Evolutionary conservation across 106 monocot species (phyloP).

Genomic region (Apostasia shenzhenica): DNA sequence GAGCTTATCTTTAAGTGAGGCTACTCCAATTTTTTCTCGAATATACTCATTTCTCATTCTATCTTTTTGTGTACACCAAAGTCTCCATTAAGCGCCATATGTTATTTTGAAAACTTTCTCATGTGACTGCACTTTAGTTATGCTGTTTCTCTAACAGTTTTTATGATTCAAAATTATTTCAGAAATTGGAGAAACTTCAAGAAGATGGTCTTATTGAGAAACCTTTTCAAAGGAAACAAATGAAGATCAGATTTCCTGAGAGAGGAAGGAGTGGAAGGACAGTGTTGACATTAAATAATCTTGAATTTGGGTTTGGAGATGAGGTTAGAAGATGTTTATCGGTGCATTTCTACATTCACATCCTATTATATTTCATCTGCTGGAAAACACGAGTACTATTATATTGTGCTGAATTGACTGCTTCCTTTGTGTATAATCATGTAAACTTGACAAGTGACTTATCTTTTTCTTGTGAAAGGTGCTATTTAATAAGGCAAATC

Average conservation of each 20-base stretch:
- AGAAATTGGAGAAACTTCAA: constrained; percentile 94
- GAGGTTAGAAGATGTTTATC: constrained; percentile 36
- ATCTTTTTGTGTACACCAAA: too few relatives aligned
- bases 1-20: too few relatives aligned
- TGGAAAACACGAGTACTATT: too few relatives aligned
- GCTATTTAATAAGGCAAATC: constrained; percentile 74
- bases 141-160: background rate
- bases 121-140: too few relatives aligned
- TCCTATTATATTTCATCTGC: too few relatives aligned
- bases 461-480: constrained; percentile 21
- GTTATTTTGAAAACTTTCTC: too few relatives aligned
- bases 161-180: constrained; percentile 12
- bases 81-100: too few relatives aligned
- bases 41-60: too few relatives aligned
- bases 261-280: constrained; percentile 86
- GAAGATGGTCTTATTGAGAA: constrained; percentile 86
- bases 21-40: too few relatives aligned
- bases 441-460: background rate
- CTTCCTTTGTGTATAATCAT: background rate
- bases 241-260: constrained; percentile 93
- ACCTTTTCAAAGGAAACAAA: constrained; percentile 87
- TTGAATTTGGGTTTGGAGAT: constrained; percentile 81
- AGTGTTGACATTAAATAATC: constrained; percentile 61
- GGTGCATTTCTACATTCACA: background rate
- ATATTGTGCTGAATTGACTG: too few relatives aligned